Evolutionary conservation across 441 rosid species (phyloP).

Genomic region (Populus trichocarpa): DNA sequence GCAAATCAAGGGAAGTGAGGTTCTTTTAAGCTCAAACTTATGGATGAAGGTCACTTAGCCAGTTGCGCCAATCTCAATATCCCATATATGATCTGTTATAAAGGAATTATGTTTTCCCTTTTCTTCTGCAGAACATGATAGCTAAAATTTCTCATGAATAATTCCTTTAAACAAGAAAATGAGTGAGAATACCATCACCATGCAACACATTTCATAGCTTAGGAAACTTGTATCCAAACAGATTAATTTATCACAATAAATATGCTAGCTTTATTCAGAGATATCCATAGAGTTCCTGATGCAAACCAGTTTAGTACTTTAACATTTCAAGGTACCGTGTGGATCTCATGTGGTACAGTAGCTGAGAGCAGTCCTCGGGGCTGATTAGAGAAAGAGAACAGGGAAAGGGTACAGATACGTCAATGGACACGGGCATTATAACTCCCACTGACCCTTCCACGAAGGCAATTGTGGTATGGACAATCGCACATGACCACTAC

Average conservation of each 20-base stretch:
- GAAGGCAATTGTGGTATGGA: neutral
- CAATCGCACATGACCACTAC: constrained; percentile 31
- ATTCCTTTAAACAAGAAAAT: neutral
- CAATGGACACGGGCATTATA: constrained; percentile 22
- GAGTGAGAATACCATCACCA: neutral
- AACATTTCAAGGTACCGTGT: constrained; percentile 9
- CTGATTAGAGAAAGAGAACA: constrained; percentile 25
- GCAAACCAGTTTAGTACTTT: neutral
- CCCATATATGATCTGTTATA: too few species aligned
- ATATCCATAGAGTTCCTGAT: neutral
- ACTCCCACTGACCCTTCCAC: constrained; percentile 8
- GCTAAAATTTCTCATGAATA: neutral
- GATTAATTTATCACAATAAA: neutral
- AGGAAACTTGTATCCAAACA: neutral
- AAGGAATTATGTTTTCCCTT: neutral
- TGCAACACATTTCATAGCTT: neutral
- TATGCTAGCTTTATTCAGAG: neutral
- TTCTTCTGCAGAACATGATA: neutral
- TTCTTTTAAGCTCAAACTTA: too few species aligned
- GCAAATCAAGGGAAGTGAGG: too few species aligned
- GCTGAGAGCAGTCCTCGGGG: constrained; percentile 11
- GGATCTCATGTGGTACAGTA: constrained; percentile 30
- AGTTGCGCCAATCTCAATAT: too few species aligned
- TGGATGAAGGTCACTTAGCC: neutral
- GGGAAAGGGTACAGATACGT: constrained; percentile 24